Percentiles rank a stretch among this genome's conserved stretches.
Conservation (phyloP, 306 rosid genomes). For the Corylus avellana region DNA sequence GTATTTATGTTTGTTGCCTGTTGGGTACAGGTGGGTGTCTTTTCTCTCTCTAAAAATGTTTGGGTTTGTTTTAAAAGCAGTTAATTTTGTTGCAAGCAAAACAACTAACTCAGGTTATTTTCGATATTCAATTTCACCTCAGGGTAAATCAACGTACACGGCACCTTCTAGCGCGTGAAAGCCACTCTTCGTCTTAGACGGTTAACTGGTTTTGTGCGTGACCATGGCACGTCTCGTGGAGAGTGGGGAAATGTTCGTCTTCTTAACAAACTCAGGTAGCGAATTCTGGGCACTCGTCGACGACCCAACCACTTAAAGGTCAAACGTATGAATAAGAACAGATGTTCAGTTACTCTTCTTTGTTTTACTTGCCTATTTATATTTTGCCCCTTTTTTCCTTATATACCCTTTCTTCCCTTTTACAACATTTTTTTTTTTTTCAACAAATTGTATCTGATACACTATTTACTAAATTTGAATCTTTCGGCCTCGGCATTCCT, state of each 20-base stretch:
- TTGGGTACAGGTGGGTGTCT: conserved; percentile 26
- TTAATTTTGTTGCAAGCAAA: conserved; percentile 32
- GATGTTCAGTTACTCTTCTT: conserved; percentile 30
- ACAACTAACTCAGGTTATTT: conserved; percentile 34
- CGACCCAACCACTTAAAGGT: conserved; percentile 26
- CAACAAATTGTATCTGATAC: neutral
- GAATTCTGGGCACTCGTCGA: conserved; percentile 24
- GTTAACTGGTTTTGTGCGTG: neutral
- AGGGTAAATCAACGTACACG: neutral
- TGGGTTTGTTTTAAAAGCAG: conserved; percentile 24
- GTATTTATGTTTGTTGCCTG: conserved; percentile 11
- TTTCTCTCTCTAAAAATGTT: conserved; percentile 12
- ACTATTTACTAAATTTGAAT: neutral
- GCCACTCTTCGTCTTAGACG: no score
- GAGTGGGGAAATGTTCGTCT: conserved; percentile 1
- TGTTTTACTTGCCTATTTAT: conserved; percentile 20
- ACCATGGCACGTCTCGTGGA: neutral
- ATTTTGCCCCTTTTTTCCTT: neutral
- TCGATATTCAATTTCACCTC: neutral
- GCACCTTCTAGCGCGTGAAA: neutral
- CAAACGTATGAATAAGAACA: conserved; percentile 42
- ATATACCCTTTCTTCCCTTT: neutral
- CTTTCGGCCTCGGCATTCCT: neutral
- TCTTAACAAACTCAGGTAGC: conserved; percentile 39
- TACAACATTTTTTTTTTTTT: no score